Percentiles rank a stretch among this genome's conserved stretches.
phyloP scores from a whole-genome alignment of 129 eudicot species.

The sunflower (Helianthus annuus) region DNA sequence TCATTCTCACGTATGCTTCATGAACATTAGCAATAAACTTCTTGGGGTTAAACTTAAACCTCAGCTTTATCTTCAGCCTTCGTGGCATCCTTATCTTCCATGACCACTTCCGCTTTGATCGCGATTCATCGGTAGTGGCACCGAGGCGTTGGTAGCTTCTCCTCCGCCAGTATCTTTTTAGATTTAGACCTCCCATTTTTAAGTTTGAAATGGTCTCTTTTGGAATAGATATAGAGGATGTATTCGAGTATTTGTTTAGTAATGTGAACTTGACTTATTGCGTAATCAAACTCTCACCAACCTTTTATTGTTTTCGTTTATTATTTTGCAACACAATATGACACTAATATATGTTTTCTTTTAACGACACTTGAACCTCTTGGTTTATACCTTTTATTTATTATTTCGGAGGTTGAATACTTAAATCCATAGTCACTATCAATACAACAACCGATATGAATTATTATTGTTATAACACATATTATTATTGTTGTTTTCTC shows the following conservation, averaged over 20 bases:
- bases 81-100: slow-evolving; percentile 54
- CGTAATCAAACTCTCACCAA: slow-evolving; percentile 16
- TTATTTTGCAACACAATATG: too few species aligned
- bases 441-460: too few species aligned
- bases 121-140: slow-evolving; percentile 4
- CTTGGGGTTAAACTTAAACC: slow-evolving; percentile 55
- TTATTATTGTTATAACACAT: too few species aligned
- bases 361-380: too few species aligned
- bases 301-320: slow-evolving; percentile 12
- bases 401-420: too few species aligned
- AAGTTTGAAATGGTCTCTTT: neutral
- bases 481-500: too few species aligned
- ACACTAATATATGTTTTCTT: too few species aligned
- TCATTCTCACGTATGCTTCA: slow-evolving; percentile 69
- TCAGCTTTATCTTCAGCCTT: slow-evolving; percentile 54
- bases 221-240: neutral
- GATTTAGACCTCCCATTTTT: slow-evolving; percentile 50
- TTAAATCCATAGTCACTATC: too few species aligned
- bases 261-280: slow-evolving; percentile 15
- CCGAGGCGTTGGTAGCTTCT: slow-evolving; percentile 54
- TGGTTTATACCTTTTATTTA: too few species aligned
- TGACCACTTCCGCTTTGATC: slow-evolving; percentile 41
- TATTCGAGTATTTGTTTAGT: slow-evolving; percentile 7
- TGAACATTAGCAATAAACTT: slow-evolving; percentile 48
- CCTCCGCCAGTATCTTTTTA: slow-evolving; percentile 56